Conservation (phyloP, 805 yeast genomes). For the Candida nitratophila region DNA sequence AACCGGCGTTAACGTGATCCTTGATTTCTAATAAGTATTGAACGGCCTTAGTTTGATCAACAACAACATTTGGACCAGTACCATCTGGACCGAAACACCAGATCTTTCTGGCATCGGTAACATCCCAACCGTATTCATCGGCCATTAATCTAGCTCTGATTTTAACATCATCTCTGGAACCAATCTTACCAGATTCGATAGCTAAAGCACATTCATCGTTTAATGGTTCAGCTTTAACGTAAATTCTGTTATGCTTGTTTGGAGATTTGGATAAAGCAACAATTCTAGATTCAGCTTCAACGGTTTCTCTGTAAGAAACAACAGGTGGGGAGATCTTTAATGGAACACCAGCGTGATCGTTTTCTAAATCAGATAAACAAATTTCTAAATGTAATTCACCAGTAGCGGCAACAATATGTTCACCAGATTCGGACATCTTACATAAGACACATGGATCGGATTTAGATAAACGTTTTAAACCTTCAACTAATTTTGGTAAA, state of each 20-base stretch:
- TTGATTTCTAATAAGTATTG: constrained; percentile 98
- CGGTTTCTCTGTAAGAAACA: constrained; percentile 98
- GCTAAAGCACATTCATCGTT: constrained; percentile 89
- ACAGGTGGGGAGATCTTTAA: constrained; percentile 96
- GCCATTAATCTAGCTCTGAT: constrained; percentile 98
- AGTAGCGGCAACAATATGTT: constrained; percentile 99
- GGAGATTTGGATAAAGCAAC: constrained; percentile 98
- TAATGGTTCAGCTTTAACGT: constrained; percentile 94
- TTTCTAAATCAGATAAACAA: constrained; percentile 90
- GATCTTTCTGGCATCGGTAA: constrained; percentile 99
- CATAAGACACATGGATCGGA: constrained; percentile 98
- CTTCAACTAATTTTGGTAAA: constrained; percentile 98
- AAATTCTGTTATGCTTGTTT: constrained; percentile 99
- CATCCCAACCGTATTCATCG: constrained; percentile 99
- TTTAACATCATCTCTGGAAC: constrained; percentile 97
- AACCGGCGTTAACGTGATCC: constrained; percentile 99
- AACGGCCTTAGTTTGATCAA: constrained; percentile 99
- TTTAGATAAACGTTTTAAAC: constrained; percentile 99
- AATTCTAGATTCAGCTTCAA: constrained; percentile 88
- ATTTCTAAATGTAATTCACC: constrained; percentile 99
- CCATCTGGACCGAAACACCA: constrained; percentile 99
- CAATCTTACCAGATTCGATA: constrained; percentile 86
- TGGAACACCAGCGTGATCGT: constrained; percentile 99
- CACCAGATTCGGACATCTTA: constrained; percentile 90
- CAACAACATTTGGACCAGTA: constrained; percentile 96